Evolutionary conservation across 2,329 filamentous ascomycete species (phyloP).

Genomic region (Venturia aucupariae): DNA sequence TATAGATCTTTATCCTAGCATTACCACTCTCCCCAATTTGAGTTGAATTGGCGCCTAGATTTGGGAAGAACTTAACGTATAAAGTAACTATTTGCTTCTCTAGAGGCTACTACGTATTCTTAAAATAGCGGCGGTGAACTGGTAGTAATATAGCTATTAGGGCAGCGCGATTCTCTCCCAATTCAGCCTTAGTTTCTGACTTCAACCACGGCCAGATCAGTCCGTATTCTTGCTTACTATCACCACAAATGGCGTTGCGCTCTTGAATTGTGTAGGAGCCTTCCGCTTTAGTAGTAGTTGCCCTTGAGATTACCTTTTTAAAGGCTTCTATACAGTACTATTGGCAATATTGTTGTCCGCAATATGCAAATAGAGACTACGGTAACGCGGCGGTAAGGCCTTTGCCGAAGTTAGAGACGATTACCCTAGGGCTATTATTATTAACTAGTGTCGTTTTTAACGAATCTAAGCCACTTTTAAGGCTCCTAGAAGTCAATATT

Average conservation of each 20-base stretch:
- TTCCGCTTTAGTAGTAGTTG: background rate
- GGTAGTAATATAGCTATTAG: background rate
- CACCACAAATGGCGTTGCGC: background rate
- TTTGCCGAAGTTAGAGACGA: background rate
- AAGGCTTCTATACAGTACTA: background rate
- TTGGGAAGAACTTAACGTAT: background rate
- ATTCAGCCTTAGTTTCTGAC: background rate
- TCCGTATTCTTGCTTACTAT: background rate
- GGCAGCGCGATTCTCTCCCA: background rate
- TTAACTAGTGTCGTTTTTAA: no score
- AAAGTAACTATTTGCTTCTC: background rate
- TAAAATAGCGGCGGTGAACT: background rate
- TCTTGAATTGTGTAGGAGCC: background rate
- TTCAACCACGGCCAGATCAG: background rate
- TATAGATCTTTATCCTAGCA: no score
- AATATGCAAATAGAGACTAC: background rate
- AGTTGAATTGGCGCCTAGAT: no score
- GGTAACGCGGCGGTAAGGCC: background rate
- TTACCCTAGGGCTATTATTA: background rate
- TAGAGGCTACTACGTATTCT: background rate
- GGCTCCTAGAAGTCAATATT: background rate
- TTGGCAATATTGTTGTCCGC: background rate
- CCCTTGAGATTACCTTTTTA: background rate
- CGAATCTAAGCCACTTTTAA: no score
- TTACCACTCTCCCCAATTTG: no score